Evolutionary conservation across 2,329 filamentous ascomycete species (phyloP).

Genomic region (Diaporthe longicolla): DNA sequence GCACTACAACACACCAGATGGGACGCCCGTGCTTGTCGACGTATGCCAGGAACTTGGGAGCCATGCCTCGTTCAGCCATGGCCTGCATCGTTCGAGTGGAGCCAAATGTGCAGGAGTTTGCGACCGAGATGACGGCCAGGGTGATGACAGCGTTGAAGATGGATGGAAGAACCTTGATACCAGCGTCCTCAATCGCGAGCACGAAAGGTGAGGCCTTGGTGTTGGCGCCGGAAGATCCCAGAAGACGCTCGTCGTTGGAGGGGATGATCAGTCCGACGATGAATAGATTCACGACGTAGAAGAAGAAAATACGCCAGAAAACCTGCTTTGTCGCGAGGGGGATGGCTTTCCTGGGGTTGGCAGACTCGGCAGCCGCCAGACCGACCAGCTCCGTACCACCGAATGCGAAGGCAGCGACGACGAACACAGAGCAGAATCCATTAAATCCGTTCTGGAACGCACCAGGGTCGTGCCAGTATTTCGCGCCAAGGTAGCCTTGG

Average conservation of each 20-base stretch:
- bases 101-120: conserved; percentile 66
- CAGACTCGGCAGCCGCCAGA: conserved; percentile 65
- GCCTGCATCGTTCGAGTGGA: conserved; percentile 67
- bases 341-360: conserved; percentile 62
- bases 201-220: conserved; percentile 65
- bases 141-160: conserved; percentile 69
- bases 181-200: conserved; percentile 64
- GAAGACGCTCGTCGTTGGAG: conserved; percentile 58
- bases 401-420: conserved; percentile 66
- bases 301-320: conserved; percentile 67
- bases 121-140: conserved; percentile 65
- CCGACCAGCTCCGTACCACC: conserved; percentile 67
- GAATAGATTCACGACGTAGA: conserved; percentile 67
- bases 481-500: conserved; percentile 71
- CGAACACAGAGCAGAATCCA: conserved; percentile 66
- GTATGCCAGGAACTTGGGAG: conserved; percentile 70
- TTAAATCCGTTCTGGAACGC: conserved; percentile 67
- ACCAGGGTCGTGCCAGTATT: conserved; percentile 71
- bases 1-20: conserved; percentile 65
- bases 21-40: conserved; percentile 74
- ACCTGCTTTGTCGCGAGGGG: conserved; percentile 67
- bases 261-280: conserved; percentile 65
- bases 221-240: conserved; percentile 56
- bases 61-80: conserved; percentile 64
- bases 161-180: conserved; percentile 63